Conservation (phyloP, 2,329 filamentous ascomycete genomes). For the Penicillium sp. region DNA sequence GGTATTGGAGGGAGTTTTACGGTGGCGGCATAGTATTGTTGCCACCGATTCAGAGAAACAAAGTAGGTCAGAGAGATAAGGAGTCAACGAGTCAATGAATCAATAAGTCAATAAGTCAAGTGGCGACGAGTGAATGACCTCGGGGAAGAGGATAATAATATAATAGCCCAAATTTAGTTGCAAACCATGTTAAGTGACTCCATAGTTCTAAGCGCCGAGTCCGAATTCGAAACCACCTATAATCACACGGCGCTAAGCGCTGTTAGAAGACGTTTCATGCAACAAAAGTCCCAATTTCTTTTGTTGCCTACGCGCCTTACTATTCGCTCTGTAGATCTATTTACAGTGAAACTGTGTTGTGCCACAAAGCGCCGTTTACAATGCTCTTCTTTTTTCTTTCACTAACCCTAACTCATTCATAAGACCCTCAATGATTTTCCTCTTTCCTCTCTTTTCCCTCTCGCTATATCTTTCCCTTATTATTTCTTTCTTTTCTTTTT, state of each 20-base stretch:
- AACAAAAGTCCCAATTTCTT: neutral
- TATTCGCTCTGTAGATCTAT: neutral
- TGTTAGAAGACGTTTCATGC: neutral
- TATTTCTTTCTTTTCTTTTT: neutral
- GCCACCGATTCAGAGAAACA: neutral
- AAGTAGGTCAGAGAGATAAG: neutral
- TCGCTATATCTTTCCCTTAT: neutral
- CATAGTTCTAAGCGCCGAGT: neutral
- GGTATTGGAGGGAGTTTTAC: slow-evolving; percentile 54
- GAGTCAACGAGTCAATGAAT: neutral
- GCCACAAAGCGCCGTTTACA: slow-evolving; percentile 11
- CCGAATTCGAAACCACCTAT: neutral
- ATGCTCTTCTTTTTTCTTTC: neutral
- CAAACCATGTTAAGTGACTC: too few relatives aligned
- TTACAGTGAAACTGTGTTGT: slow-evolving; percentile 7
- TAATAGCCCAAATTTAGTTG: neutral
- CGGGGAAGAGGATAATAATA: neutral
- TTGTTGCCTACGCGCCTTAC: neutral
- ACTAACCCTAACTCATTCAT: neutral
- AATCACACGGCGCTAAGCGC: neutral
- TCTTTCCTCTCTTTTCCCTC: neutral
- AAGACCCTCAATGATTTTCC: neutral
- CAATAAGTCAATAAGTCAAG: too few relatives aligned
- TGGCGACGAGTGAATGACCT: neutral
- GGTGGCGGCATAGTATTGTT: slow-evolving; percentile 20